These are phyloP conservation scores for Diospyros lotus DNA, from an alignment of 148 eudicot genomes.

Conservation along the genomic window DNA sequence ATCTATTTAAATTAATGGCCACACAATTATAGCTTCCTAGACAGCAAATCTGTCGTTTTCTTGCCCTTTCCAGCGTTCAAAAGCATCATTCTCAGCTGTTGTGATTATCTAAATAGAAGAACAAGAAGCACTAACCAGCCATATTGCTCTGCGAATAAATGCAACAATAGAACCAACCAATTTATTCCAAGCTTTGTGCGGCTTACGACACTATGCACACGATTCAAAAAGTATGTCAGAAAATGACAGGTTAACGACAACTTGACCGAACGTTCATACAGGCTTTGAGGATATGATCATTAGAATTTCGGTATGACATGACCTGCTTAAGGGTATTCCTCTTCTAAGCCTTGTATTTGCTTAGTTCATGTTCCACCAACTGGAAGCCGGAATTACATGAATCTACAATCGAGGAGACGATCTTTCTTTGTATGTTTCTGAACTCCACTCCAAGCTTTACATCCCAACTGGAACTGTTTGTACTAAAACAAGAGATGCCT, in stretches of 20 bases:
- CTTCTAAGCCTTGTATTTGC: constrained; percentile 28
- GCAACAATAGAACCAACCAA: constrained; percentile 6
- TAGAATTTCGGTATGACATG: not conserved
- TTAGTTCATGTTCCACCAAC: constrained; percentile 39
- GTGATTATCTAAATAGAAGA: not conserved
- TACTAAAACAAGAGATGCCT: constrained; percentile 4
- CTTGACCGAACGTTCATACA: not conserved
- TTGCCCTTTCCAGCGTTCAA: not conserved
- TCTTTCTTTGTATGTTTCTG: constrained; percentile 56
- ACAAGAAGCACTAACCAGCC: constrained; percentile 6
- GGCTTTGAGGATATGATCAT: not conserved
- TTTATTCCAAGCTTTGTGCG: constrained; percentile 6
- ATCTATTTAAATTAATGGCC: no score
- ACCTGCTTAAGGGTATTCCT: not conserved
- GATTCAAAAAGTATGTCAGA: not conserved
- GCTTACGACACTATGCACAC: not conserved
- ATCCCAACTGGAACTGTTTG: constrained; percentile 55
- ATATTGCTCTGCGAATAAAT: not conserved
- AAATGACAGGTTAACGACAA: not conserved
- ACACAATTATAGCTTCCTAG: not conserved
- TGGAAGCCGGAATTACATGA: constrained; percentile 48
- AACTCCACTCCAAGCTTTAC: constrained; percentile 65
- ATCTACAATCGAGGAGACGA: constrained; percentile 52
- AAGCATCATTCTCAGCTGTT: constrained; percentile 1
- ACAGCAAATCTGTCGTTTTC: not conserved